phyloP scores from a whole-genome alignment of 2,329 filamentous ascomycete genomes.

The Fusarium chaquense region DNA sequence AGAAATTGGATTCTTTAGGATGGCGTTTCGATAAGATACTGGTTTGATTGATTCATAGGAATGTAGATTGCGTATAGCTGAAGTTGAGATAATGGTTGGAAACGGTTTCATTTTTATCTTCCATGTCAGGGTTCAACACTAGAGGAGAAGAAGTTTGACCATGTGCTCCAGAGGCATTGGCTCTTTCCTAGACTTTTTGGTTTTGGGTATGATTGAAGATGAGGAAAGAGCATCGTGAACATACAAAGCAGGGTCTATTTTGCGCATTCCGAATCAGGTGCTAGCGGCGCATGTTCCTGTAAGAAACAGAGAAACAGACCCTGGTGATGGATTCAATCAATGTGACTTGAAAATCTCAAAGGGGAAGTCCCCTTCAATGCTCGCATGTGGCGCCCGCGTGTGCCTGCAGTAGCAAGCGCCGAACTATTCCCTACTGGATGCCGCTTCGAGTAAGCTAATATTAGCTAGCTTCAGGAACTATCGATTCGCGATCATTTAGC shows the following conservation, averaged over 20 bases:
- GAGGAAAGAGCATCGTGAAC: constrained; percentile 29
- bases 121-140: background rate
- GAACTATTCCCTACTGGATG: background rate
- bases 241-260: constrained; percentile 3
- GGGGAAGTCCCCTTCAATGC: constrained; percentile 13
- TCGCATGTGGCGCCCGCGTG: constrained; percentile 30
- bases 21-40: constrained; percentile 17
- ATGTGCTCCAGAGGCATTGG: constrained; percentile 22
- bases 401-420: constrained; percentile 37
- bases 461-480: constrained; percentile 46
- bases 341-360: constrained; percentile 16
- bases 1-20: constrained; percentile 38
- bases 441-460: constrained; percentile 7
- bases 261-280: constrained; percentile 38
- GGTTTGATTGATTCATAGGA: constrained; percentile 20
- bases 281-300: constrained; percentile 25
- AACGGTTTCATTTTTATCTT: constrained; percentile 23
- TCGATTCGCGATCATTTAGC: constrained; percentile 32
- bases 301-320: background rate
- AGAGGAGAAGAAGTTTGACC: constrained; percentile 8
- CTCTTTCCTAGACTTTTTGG: constrained; percentile 13
- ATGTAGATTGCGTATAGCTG: constrained; percentile 19
- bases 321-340: constrained; percentile 1
- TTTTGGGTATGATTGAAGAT: constrained; percentile 4
- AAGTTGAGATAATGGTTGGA: constrained; percentile 24